Evolutionary conservation across 768 basidiomycete genomes (phyloP).

Genomic region (Mycena olivaceomarginata): DNA sequence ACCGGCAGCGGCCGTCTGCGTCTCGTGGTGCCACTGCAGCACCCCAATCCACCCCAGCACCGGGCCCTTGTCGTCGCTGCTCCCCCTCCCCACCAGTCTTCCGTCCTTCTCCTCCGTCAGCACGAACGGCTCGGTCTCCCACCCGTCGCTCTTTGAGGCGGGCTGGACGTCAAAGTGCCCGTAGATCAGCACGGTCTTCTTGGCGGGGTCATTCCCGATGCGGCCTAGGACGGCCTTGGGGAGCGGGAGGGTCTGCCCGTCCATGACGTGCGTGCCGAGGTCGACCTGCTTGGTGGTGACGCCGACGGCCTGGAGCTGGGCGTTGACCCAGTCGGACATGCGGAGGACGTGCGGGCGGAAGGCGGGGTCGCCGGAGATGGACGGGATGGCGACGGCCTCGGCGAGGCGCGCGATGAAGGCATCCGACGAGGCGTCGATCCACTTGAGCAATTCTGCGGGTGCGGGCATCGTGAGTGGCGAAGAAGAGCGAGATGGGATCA

Average conservation of each 20-base stretch:
- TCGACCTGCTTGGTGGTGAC: constrained; percentile 85
- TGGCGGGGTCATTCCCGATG: constrained; percentile 88
- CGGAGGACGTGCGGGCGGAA: constrained; percentile 85
- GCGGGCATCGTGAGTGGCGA: constrained; percentile 62
- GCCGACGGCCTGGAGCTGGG: constrained; percentile 84
- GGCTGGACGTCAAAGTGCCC: constrained; percentile 98
- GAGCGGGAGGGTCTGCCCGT: constrained; percentile 81
- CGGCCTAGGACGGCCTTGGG: constrained; percentile 91
- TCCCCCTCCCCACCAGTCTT: constrained; percentile 89
- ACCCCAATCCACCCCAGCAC: constrained; percentile 94
- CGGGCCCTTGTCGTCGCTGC: constrained; percentile 95
- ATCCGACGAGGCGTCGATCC: constrained; percentile 81
- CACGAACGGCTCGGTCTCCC: constrained; percentile 91
- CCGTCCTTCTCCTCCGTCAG: constrained; percentile 71
- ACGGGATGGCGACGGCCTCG: constrained; percentile 91
- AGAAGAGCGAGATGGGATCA: background rate
- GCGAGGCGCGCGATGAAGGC: constrained; percentile 87
- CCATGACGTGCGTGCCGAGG: constrained; percentile 80
- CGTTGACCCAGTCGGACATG: constrained; percentile 91
- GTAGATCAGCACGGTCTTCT: constrained; percentile 96
- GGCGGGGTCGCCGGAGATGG: constrained; percentile 82
- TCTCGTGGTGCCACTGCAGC: constrained; percentile 86
- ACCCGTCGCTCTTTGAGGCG: constrained; percentile 82
- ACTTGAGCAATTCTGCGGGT: constrained; percentile 68
- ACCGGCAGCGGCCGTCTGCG: constrained; percentile 86